Base-by-base conservation (phyloP, 2,329 filamentous ascomycete species). In the Simplicillium sp. region DNA sequence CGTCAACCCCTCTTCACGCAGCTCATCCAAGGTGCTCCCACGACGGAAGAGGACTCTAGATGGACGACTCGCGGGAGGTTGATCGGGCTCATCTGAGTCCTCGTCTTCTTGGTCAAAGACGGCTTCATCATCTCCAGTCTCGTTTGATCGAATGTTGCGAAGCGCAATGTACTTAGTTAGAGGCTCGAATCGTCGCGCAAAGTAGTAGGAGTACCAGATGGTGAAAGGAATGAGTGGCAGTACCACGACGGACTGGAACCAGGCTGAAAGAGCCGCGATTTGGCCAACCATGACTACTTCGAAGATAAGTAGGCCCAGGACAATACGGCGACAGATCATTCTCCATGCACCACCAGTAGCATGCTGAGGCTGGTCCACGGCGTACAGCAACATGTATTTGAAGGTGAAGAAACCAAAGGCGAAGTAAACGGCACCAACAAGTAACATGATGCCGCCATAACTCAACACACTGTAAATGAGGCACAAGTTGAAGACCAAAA, bases 331-430 rank as follows among this genome's bases (percentile, higher is more conserved):
- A 63, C 88, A 95, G 47, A 98, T 95, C 75, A 98, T 94, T 37
- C 85, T 83, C 92, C 92, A 98, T 4, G 89, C 88, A 46, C 84
- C 81, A 15, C 94, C 94, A 0, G 90, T 97, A 13, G 88, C 87
- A 57, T 95, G 88, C 55, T 94, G 87, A 13, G 87, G 85, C 58
- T 97, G 90, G 53, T 97, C 89, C 92, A 98, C 98, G 28, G 92
- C 88, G 60, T 98, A 98, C 4, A 98, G 72, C 4, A 98, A 71
- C 66, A 98, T 94, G 63, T 98, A 98, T 60, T 96, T 96, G 74
- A 94, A 94, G 28, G 87, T 85, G 56, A 90, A 90, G 58, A 87
- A 84, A 15, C 88, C 88, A 12, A 94, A 75, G 15, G 77, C 58
- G 52, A 94, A 94, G 61, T 94, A 98, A 11, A 87, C 67, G 37